Evolutionary conservation across 164 flowering plant species (phyloP).

Genomic region (Stephania japonica): DNA sequence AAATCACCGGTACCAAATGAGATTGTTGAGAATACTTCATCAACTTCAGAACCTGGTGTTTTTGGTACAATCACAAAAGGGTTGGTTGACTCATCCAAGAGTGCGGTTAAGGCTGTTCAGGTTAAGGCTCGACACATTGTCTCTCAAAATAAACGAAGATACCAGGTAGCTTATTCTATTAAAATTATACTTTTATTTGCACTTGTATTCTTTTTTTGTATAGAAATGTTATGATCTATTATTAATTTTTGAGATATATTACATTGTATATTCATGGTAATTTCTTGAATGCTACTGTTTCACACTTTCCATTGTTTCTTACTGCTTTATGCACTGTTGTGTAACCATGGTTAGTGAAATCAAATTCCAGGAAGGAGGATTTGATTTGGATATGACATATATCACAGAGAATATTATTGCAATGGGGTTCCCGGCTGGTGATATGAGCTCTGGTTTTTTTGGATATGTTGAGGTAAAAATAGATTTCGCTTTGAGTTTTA

Average conservation of each 20-base stretch:
- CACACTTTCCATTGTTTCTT: not conserved
- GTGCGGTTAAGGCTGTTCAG: slow-evolving; percentile 91
- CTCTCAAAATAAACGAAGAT: slow-evolving; percentile 96
- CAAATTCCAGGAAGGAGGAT: slow-evolving; percentile 80
- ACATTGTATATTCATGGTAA: not conserved
- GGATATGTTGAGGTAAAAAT: slow-evolving; percentile 85
- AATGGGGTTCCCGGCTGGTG: slow-evolving; percentile 99
- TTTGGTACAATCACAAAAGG: slow-evolving; percentile 82
- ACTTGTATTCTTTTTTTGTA: not conserved
- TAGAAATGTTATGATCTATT: not conserved
- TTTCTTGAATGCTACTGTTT: not conserved
- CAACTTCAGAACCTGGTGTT: slow-evolving; percentile 54
- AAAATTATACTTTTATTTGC: not conserved
- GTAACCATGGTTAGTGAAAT: slow-evolving; percentile 9
- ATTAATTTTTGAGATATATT: not conserved
- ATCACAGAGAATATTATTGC: slow-evolving; percentile 97
- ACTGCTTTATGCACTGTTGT: not conserved
- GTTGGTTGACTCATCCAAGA: slow-evolving; percentile 82
- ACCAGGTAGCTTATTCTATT: slow-evolving; percentile 53
- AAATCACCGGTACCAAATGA: slow-evolving; percentile 49
- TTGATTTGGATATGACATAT: slow-evolving; percentile 98
- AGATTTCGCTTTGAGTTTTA: slow-evolving; percentile 4
- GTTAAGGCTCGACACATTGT: slow-evolving; percentile 97
- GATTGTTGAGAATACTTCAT: slow-evolving; percentile 30
- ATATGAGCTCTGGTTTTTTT: slow-evolving; percentile 96